Evolutionary conservation across 495 filamentous ascomycete genomes (phyloP), one percentile per base, ranked within the genome.

Genomic region (Pyrenula massariospora): DNA sequence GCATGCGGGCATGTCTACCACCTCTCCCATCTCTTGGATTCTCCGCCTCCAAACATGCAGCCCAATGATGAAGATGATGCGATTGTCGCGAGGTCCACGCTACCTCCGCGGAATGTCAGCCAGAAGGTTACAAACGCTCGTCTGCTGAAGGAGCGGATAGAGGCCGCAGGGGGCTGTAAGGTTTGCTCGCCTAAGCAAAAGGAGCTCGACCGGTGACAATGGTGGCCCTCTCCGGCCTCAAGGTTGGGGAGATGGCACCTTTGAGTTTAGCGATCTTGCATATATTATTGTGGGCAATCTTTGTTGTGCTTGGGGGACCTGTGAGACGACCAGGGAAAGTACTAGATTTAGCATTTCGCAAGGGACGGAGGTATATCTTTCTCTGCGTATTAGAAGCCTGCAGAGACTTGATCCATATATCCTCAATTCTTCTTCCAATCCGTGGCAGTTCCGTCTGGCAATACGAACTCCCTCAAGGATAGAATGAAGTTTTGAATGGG

Each of bases 1-100:
- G 87, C 88, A 3, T 98, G 93, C 67, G 85, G 88, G 0, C 91
- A 98, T 63, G 79, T 91, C 25, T 98, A 91, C 70, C 93, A 98
- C 61, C 74, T 96, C 5, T 77, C 82, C 10, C 93, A 95, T 63
- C 70, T 98, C 12, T 77, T 76, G 50, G 52, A 81, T 55, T 62
- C 76, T 25, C 74, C 73, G 0, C 73, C 68, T 20, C 3, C 55
- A 65, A 22, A 69, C 70, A 22, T 57, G 62, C 2, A 55, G 63
- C 12, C 61, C 62, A 57, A 57, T 47, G 58, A 71, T 10, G 69
- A 62, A 0, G 77, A 73, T 31, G 73, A 70, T 22, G 67, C 69
- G 20, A 67, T 70, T 22, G 71, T 68, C 60, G 66, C 58, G 15
- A 60, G 65, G 20, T 60, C 75, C 12, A 66, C 73, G 12, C 8